Evolutionary conservation across 2,329 filamentous ascomycete genomes (phyloP).

Genomic region (Triangularia setosa): DNA sequence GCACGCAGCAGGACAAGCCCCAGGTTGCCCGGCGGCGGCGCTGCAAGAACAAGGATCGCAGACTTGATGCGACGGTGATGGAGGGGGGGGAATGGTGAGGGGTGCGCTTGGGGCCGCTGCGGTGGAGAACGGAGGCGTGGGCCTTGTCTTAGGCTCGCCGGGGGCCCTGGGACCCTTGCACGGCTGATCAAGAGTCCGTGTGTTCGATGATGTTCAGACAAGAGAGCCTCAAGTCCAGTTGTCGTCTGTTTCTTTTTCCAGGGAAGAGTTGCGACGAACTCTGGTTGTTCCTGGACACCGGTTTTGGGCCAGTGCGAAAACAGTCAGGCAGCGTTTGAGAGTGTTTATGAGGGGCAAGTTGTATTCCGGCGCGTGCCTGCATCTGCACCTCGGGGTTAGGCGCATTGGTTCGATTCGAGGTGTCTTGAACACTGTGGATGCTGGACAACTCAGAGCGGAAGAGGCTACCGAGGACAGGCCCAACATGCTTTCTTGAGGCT

Average conservation of each 20-base stretch:
- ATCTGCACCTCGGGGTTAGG: slow-evolving; percentile 4
- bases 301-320: neutral
- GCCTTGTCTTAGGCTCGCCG: slow-evolving; percentile 10
- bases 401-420: neutral
- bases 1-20: too few relatives aligned
- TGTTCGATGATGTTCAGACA: slow-evolving; percentile 3
- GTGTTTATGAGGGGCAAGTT: slow-evolving; percentile 6
- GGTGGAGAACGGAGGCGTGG: slow-evolving; percentile 16
- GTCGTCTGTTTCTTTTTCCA: neutral
- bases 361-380: slow-evolving; percentile 9
- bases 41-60: slow-evolving; percentile 27
- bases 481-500: neutral
- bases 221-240: neutral
- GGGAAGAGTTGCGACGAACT: neutral
- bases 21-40: slow-evolving; percentile 13
- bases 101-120: slow-evolving; percentile 22
- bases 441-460: neutral
- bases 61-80: slow-evolving; percentile 30
- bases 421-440: neutral
- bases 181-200: slow-evolving; percentile 7
- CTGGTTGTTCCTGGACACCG: too few relatives aligned
- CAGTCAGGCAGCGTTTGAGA: neutral
- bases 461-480: neutral
- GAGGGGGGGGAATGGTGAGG: slow-evolving; percentile 23
- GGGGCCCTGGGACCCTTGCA: slow-evolving; percentile 18